Percentiles rank a stretch among this genome's conserved stretches.
Conservation (phyloP, 2,329 filamentous ascomycete genomes). For the Ophiostoma tasmaniense region DNA sequence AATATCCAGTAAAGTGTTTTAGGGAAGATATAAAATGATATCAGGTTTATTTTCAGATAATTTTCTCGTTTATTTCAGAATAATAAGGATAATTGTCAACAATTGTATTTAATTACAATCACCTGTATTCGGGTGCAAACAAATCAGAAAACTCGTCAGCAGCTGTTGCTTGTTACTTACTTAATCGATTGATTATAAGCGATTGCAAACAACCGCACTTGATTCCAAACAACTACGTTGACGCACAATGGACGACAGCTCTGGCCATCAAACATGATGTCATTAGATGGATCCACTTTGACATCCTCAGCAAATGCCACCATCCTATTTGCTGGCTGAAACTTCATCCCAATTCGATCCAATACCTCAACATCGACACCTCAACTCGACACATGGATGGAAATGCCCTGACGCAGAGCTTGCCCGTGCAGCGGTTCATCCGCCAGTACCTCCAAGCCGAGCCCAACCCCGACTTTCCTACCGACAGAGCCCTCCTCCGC, state of each 20-base stretch:
- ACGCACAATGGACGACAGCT: background rate
- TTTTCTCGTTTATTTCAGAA: too few relatives aligned
- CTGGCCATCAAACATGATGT: constrained; percentile 8
- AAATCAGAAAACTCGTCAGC: too few relatives aligned
- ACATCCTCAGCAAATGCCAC: background rate
- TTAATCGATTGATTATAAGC: too few relatives aligned
- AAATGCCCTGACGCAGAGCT: constrained; percentile 5
- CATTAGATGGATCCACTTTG: constrained; percentile 5
- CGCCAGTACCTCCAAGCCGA: constrained; percentile 76
- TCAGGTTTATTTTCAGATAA: too few relatives aligned
- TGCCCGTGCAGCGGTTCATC: constrained; percentile 38
- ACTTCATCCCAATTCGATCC: background rate
- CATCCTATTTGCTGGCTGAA: background rate
- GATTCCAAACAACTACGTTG: background rate
- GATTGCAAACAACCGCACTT: too few relatives aligned
- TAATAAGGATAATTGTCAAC: too few relatives aligned
- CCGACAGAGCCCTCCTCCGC: constrained; percentile 49
- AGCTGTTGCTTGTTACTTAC: too few relatives aligned
- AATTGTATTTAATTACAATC: too few relatives aligned
- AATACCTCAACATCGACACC: background rate
- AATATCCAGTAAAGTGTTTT: background rate
- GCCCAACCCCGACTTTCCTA: constrained; percentile 57
- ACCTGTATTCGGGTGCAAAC: too few relatives aligned
- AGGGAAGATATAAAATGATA: too few relatives aligned
- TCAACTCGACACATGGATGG: constrained; percentile 9